These are phyloP conservation scores for Calonectria henricotiae DNA, from an alignment of 2,329 filamentous ascomycete species.

Conservation along the genomic window DNA sequence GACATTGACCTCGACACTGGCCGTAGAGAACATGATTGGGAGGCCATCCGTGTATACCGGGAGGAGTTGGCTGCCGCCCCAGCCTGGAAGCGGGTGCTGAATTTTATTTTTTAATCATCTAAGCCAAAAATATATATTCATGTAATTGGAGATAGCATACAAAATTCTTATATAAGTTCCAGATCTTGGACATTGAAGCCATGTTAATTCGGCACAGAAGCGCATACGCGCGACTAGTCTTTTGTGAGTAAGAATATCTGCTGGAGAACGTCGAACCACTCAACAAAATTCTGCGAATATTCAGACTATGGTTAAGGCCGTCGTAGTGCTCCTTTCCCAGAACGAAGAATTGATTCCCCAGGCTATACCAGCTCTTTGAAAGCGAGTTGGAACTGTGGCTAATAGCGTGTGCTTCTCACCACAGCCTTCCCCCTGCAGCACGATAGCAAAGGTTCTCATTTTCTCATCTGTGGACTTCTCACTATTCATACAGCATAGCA, in stretches of 20 bases:
- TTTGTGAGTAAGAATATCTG: too few species aligned
- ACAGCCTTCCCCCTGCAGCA: background rate
- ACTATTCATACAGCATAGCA: slow-evolving; percentile 32
- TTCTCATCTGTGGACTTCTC: slow-evolving; percentile 11
- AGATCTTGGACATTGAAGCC: too few species aligned
- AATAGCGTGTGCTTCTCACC: background rate
- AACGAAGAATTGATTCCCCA: slow-evolving; percentile 28
- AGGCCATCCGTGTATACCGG: slow-evolving; percentile 68
- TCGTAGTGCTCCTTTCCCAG: slow-evolving; percentile 5
- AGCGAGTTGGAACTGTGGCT: slow-evolving; percentile 1
- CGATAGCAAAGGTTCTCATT: slow-evolving; percentile 22
- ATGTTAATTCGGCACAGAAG: too few species aligned
- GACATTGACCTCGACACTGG: slow-evolving; percentile 80
- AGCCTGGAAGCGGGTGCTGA: slow-evolving; percentile 61
- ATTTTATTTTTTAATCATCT: slow-evolving; percentile 52
- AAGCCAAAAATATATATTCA: background rate
- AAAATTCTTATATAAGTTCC: slow-evolving; percentile 7
- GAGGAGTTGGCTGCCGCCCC: slow-evolving; percentile 64
- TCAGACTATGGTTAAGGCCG: slow-evolving; percentile 9
- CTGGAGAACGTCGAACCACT: too few species aligned
- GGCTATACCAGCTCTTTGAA: slow-evolving; percentile 20
- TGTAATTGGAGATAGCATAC: background rate
- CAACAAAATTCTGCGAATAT: background rate
- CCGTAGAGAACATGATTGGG: slow-evolving; percentile 76
- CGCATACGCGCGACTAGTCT: too few species aligned